Evolutionary conservation across 2,329 filamentous ascomycete species (phyloP), one percentile per base, ranked within the genome.

Genomic region (Ceratocystis ficicola): DNA sequence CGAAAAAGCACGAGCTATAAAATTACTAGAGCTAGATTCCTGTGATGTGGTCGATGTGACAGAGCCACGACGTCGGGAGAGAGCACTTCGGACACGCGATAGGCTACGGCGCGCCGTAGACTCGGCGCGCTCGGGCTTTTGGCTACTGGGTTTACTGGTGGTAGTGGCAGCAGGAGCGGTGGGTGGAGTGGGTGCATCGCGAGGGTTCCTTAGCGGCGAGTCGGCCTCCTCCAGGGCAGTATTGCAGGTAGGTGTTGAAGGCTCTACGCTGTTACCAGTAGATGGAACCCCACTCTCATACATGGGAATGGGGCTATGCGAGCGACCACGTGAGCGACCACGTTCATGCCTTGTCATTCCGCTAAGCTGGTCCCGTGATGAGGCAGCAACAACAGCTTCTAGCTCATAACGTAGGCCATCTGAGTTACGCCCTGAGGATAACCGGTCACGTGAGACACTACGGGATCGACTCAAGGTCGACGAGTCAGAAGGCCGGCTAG

Each of bases 171-270:
- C 60, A 7, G 62, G 20, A 41, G 74, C 70, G 6, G 68, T 69
- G 15, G 81, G 81, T 5, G 80, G 82, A 68, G 78, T 75, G 22
- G 83, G 83, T 5, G 83, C 82, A n/a, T 76, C 77, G 60, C 83
- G 79, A 15, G 84, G 84, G 69, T 87, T 86, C 65, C 83, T 77
- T 44, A 86, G 75, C 6, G 84, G 84, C 15, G 83, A 86, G 70
- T 86, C 83, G 25, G 84, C 77, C 64, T 83, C 79, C 44, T 82
- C 77, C 69, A 81, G 75, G 0, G 77, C 76, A 15, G 15, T 70
- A 70, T 8, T 73, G 75, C 65, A 77, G 74, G 30, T 67, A 69
- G 71, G 46, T 36, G 57, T 62, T 10, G 63, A 55, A 10, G 66
- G 63, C 36, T 52, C 63, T 2, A 41, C 3, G 8, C 36, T 46